Evolutionary conservation across 345 rosid species (phyloP), one percentile per base, ranked within the genome.

Genomic region (Turritis glabra): DNA sequence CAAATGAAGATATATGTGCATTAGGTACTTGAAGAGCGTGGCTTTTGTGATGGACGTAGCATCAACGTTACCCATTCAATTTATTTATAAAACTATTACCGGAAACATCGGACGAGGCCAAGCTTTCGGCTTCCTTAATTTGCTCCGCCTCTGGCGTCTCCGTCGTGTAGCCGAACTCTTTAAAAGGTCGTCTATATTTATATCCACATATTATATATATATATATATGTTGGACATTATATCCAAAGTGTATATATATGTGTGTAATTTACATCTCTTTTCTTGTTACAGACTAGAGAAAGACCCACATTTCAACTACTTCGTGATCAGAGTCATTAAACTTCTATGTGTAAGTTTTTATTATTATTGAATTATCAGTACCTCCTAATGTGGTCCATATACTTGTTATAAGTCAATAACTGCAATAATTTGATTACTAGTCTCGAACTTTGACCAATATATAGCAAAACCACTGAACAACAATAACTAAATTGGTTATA

Each of bases 111-210:
- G 64, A 43, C n/a, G 70, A 0, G 85, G 88, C 10, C 69, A 78
- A 32, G 79, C 64, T 74, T 89, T 91, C 5, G 82, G 88, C 71
- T 80, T 86, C 82, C 91, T 95, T 80, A 88, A 88, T 76, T 75
- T 91, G 86, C 96, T 91, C 68, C 89, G 97, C 25, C 90, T 94
- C 2, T 94, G 97, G 98, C 90, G 96, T 72, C 89, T 91, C 62
- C 61, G 97, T 57, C 93, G 97, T n/a, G 90, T 95, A 2, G 53
- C 87, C 18, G 85, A 82, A 38, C 91, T 95, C 78, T 95, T 89
- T 74, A 73, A 59, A 75, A 90, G 98, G 97, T 91, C 18, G n/a
- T 44, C 14, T 23, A 18, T 51, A 32, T 14, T 33, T 8, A n/a
- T 51, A 7, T 14, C n/a, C 19, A 46, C n/a, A n/a, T n/a, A n/a